These are phyloP conservation scores for Grigorovia transvaalensis DNA, from an alignment of 805 yeast species.

Conservation along the genomic window DNA sequence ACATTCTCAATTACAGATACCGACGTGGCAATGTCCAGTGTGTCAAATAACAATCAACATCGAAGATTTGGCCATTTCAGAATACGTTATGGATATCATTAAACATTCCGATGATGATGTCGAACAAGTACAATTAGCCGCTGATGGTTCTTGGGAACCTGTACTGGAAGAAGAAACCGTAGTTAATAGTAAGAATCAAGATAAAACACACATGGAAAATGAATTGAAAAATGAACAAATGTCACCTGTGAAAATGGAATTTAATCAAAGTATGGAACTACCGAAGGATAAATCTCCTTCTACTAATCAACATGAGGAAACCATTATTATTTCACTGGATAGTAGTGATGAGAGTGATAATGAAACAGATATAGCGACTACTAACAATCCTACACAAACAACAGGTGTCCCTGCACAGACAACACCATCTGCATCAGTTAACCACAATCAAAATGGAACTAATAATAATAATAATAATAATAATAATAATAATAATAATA, in stretches of 20 bases:
- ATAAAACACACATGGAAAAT: neutral
- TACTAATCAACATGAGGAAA: neutral
- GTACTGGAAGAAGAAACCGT: slow-evolving; percentile 19
- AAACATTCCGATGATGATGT: slow-evolving; percentile 41
- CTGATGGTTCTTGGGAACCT: slow-evolving; percentile 67
- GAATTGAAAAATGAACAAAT: slow-evolving; percentile 1
- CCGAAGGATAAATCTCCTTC: neutral
- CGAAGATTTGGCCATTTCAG: slow-evolving; percentile 60
- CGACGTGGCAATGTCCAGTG: slow-evolving; percentile 84
- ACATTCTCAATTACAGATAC: slow-evolving; percentile 64
- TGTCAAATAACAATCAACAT: slow-evolving; percentile 48
- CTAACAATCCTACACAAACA: neutral
- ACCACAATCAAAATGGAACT: neutral
- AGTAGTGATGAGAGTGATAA: slow-evolving; percentile 31
- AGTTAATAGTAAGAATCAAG: slow-evolving; percentile 5
- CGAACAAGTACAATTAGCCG: slow-evolving; percentile 55
- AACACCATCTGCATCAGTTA: neutral
- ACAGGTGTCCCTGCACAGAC: neutral
- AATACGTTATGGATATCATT: slow-evolving; percentile 57
- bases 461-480: neutral
- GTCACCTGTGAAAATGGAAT: slow-evolving; percentile 6
- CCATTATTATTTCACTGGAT: slow-evolving; percentile 34
- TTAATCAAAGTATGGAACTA: neutral
- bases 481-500: neutral
- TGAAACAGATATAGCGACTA: neutral